A percentile compares a stretch with the other conserved stretches of the same genome.
These are phyloP conservation scores for Cladophialophora immunda DNA, from an alignment of 2,329 filamentous ascomycete genomes.

Conservation along the genomic window DNA sequence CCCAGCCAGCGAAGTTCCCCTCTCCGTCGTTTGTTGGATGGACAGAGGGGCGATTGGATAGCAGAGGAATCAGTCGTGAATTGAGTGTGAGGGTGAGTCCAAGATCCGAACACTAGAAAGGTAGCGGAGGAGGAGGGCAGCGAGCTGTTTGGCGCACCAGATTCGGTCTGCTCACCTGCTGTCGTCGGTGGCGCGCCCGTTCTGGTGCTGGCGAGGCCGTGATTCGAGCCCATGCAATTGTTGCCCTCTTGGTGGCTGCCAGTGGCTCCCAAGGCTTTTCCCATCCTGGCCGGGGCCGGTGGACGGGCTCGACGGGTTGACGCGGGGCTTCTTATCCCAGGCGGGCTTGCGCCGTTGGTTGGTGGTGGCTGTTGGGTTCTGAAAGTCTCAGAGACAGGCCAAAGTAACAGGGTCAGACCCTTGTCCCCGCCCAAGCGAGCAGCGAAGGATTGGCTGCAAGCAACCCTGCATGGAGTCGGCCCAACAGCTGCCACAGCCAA, in stretches of 20 bases:
- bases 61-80: neutral
- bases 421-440: conserved; percentile 3
- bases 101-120: neutral
- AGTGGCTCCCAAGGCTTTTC: neutral
- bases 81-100: neutral
- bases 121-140: neutral
- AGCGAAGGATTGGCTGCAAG: conserved; percentile 16
- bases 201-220: neutral
- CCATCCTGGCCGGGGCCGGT: conserved; percentile 7
- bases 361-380: neutral
- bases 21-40: neutral
- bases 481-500: conserved; percentile 6
- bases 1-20: neutral
- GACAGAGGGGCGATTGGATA: neutral
- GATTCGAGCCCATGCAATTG: neutral
- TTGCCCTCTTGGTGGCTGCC: neutral
- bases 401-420: conserved; percentile 5
- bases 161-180: neutral
- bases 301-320: conserved; percentile 3
- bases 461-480: neutral
- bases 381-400: neutral
- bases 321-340: conserved; percentile 2
- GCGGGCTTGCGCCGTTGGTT: neutral
- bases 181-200: conserved; percentile 19
- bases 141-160: neutral